Evolutionary conservation across 331 rosid species (phyloP), one percentile per base, ranked within the genome.

Genomic region (Erythrophleum ivorense): DNA sequence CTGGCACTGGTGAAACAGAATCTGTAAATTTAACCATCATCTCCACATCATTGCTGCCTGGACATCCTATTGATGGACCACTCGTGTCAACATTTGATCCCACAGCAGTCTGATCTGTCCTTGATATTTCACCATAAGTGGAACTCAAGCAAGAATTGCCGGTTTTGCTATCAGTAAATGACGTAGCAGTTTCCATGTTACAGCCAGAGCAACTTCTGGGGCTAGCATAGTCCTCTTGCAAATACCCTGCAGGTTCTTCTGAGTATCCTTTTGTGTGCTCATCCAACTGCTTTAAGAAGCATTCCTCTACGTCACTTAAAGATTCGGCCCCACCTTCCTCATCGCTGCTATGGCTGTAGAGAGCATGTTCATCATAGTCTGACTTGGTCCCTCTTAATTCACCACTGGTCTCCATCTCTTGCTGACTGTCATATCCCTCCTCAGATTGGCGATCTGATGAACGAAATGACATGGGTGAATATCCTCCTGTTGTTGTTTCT

Each of bases 381-480:
- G 91, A 86, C 24, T 78, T 78, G 31, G 46, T 78, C 76, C 87
- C 91, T 82, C 86, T 83, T 40, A 76, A 49, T 86, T 96, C 97
- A 19, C 81, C 88, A 40, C 89, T 85, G 9, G 88, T 88, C 73
- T 96, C 97, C 95, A 91, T 92, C 31, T 91, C 97, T 60, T 86
- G 97, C 69, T 91, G 95, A 81, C 97, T 92, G 53, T 88, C 86
- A 57, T 68, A 90, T 73, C 92, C 92, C 57, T 89, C 98, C 24
- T 93, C 93, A 21, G 90, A 86, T 71, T 83, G 88, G 49, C 38
- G 87, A 83, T 85, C 90, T 8, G 97, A 95, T 43, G 96, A 92
- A 84, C 80, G 87, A 59, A 84, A 87, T 64, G 98, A 93, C 95
- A 91, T 87, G 48, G 98, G 89, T 4, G 99, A 92, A 84, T 85